Evolutionary conservation across 1,284 basidiomycete genomes (phyloP).

Genomic region (Tetrapyrgos nigripes): DNA sequence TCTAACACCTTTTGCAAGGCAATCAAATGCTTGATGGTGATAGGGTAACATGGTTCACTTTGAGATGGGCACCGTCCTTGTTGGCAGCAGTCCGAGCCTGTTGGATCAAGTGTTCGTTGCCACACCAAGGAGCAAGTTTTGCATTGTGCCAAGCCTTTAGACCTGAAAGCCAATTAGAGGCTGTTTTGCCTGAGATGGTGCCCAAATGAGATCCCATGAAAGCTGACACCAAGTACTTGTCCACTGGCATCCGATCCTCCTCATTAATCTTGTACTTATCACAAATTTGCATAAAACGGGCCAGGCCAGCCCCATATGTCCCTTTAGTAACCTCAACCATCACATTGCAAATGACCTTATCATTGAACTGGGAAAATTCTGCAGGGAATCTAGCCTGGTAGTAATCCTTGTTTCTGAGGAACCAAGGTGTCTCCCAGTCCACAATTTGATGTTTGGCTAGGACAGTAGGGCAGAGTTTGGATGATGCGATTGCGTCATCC

Average conservation of each 20-base stretch:
- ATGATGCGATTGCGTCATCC: too few species aligned
- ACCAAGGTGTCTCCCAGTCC: background rate
- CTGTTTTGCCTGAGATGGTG: background rate
- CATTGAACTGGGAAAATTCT: background rate
- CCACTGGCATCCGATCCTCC: conserved; percentile 43
- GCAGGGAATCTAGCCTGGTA: too few species aligned
- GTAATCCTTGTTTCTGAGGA: background rate
- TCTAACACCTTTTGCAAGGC: background rate
- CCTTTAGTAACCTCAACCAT: conserved; percentile 18
- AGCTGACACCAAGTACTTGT: conserved; percentile 26
- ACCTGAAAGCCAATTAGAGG: too few species aligned
- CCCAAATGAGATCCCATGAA: conserved; percentile 27
- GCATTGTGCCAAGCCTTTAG: too few species aligned
- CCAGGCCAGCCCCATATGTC: conserved; percentile 39
- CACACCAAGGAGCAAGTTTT: too few species aligned
- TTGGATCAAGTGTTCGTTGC: background rate
- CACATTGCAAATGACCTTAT: too few species aligned
- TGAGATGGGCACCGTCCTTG: background rate
- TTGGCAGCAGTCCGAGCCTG: background rate
- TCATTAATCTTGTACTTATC: too few species aligned
- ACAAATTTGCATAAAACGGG: conserved; percentile 39
- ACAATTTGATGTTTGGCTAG: background rate
- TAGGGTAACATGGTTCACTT: background rate
- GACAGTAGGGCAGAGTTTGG: background rate
- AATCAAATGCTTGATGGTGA: background rate